Percentiles rank a stretch among this genome's conserved stretches.
Conservation (phyloP, 2,329 filamentous ascomycete genomes). For the Calonectria leucothoes region DNA sequence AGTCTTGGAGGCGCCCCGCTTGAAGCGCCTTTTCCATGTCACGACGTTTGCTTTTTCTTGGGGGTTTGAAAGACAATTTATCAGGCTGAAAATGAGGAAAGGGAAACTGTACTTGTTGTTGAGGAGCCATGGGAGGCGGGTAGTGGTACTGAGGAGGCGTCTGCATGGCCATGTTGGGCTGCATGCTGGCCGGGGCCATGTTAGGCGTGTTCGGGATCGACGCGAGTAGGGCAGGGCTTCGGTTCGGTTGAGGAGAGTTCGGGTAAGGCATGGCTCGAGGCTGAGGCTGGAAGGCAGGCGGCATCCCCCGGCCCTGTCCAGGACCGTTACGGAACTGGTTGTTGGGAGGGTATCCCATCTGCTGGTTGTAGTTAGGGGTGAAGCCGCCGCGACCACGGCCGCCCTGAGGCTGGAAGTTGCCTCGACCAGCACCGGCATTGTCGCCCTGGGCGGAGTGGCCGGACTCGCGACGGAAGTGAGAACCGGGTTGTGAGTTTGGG, state of each 20-base stretch:
- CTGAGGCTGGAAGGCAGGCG: constrained; percentile 59
- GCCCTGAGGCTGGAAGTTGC: constrained; percentile 61
- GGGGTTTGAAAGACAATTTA: constrained; percentile 52
- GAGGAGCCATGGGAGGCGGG: constrained; percentile 66
- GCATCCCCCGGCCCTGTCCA: constrained; percentile 65
- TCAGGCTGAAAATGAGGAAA: constrained; percentile 47
- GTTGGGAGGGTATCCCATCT: constrained; percentile 57
- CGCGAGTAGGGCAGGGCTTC: constrained; percentile 74
- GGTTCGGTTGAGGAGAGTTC: constrained; percentile 74
- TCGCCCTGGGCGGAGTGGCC: constrained; percentile 79
- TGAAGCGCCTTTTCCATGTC: constrained; percentile 60
- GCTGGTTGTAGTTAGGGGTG: constrained; percentile 61
- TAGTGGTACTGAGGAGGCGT: constrained; percentile 72
- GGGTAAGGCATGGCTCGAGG: constrained; percentile 59
- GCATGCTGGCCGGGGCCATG: constrained; percentile 70
- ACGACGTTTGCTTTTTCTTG: constrained; percentile 60
- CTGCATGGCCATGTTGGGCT: constrained; percentile 71
- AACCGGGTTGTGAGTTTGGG: constrained; percentile 72
- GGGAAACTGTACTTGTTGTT: constrained; percentile 70
- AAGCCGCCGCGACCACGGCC: constrained; percentile 63
- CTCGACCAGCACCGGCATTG: constrained; percentile 63
- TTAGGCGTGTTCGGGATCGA: constrained; percentile 77
- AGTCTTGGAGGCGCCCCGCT: constrained; percentile 51
- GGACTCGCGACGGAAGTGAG: constrained; percentile 87
- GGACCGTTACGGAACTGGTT: constrained; percentile 55